phyloP scores from a whole-genome alignment of 139 green algal genomes.

The Chlamydomonas schloesseri region DNA sequence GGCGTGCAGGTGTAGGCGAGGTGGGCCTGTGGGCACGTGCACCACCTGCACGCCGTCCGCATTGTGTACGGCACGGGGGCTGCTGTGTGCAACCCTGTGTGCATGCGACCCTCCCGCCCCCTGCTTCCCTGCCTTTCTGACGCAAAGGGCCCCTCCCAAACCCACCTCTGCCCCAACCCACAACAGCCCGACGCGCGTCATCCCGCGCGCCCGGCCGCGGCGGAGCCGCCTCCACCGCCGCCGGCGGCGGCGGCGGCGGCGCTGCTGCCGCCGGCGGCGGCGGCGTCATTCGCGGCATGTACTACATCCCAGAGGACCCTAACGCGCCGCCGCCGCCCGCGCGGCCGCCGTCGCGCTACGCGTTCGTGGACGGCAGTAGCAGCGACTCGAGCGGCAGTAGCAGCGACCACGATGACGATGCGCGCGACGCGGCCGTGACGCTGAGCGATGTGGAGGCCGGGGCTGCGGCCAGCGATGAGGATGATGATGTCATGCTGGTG shows the following conservation, averaged over 20 bases:
- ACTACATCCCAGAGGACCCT: slow-evolving; percentile 3
- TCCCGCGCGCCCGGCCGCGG: too few species aligned
- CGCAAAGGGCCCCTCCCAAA: too few species aligned
- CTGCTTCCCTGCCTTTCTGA: too few species aligned
- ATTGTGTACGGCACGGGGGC: too few species aligned
- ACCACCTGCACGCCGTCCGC: too few species aligned
- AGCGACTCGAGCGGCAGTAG: not conserved
- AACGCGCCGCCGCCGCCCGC: not conserved
- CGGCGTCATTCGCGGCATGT: not conserved
- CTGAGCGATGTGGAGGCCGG: not conserved
- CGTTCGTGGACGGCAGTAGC: not conserved
- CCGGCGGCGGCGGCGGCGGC: not conserved
- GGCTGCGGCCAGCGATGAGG: not conserved
- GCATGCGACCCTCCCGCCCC: too few species aligned
- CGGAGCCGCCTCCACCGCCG: too few species aligned
- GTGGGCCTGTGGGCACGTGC: too few species aligned
- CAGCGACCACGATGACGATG: not conserved
- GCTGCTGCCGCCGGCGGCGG: not conserved
- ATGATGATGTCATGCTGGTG: not conserved
- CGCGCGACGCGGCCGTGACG: not conserved
- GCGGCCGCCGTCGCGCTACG: not conserved
- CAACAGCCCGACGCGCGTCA: too few species aligned
- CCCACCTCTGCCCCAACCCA: too few species aligned
- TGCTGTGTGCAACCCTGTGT: too few species aligned
- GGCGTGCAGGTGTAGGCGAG: too few species aligned